Conservation (phyloP, 208 protist genomes). For the Leishmania aethiopica region DNA sequence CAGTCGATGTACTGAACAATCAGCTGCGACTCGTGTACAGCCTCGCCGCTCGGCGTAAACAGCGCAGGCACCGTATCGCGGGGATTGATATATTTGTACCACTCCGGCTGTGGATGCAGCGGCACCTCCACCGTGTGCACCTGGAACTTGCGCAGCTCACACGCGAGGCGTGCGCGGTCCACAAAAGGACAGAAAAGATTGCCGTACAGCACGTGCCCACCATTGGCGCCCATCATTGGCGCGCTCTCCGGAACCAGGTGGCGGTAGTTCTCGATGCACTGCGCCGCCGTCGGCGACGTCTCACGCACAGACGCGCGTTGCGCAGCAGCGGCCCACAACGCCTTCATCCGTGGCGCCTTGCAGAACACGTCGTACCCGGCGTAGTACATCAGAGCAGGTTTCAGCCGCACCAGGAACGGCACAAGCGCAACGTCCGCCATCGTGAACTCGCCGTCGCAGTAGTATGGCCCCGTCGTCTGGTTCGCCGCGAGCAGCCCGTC, state of each 20-base stretch:
- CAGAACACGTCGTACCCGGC: slow-evolving; percentile 68
- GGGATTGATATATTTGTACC: slow-evolving; percentile 68
- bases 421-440: slow-evolving; percentile 73
- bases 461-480: slow-evolving; percentile 64
- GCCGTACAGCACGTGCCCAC: slow-evolving; percentile 55
- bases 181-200: slow-evolving; percentile 59
- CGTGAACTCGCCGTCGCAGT: slow-evolving; percentile 74
- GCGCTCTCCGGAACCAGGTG: slow-evolving; percentile 43
- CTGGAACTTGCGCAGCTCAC: slow-evolving; percentile 46
- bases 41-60: slow-evolving; percentile 51
- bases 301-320: slow-evolving; percentile 58
- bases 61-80: slow-evolving; percentile 72
- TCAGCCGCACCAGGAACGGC: slow-evolving; percentile 73
- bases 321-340: slow-evolving; percentile 44
- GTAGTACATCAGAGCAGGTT: slow-evolving; percentile 59
- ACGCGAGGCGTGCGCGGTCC: slow-evolving; percentile 61
- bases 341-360: slow-evolving; percentile 64
- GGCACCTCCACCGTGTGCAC: slow-evolving; percentile 51
- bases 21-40: slow-evolving; percentile 66
- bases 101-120: slow-evolving; percentile 42
- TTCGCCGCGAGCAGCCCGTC: slow-evolving; percentile 61
- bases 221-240: slow-evolving; percentile 35
- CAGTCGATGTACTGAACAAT: slow-evolving; percentile 71
- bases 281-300: slow-evolving; percentile 40
- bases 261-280: slow-evolving; percentile 43